phyloP scores from a whole-genome alignment of 257 asterid species.

The Nicotiana tabacum region DNA sequence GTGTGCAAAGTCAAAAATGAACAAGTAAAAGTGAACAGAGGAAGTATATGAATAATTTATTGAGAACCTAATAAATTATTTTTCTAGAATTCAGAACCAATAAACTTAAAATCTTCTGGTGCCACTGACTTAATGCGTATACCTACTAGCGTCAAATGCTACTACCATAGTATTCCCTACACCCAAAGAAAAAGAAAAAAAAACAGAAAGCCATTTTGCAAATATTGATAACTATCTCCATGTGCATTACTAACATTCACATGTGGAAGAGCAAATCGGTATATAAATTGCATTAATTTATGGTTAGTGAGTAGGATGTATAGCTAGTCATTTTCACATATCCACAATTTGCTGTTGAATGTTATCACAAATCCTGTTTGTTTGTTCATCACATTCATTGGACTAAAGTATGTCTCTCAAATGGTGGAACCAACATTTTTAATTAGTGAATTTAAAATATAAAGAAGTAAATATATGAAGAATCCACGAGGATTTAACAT shows the following conservation, averaged over 20 bases:
- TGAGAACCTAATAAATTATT: too few relatives aligned
- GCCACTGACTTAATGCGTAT: too few relatives aligned
- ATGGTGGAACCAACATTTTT: too few relatives aligned
- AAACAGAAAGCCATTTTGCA: not conserved
- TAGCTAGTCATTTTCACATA: not conserved
- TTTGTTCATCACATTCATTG: not conserved
- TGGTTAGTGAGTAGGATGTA: not conserved
- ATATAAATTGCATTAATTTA: not conserved
- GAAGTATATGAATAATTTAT: too few relatives aligned
- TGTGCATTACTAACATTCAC: not conserved
- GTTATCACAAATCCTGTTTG: not conserved
- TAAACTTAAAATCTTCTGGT: too few relatives aligned
- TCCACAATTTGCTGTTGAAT: not conserved
- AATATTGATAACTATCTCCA: not conserved
- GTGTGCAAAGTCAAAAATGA: too few relatives aligned
- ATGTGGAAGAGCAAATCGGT: not conserved
- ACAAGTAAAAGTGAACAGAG: too few relatives aligned
- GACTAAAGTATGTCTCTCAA: not conserved
- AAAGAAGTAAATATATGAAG: too few relatives aligned
- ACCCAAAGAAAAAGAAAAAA: not conserved
- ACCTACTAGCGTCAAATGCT: not conserved
- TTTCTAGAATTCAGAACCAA: too few relatives aligned
- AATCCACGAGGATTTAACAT: too few relatives aligned
- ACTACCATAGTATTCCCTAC: not conserved
- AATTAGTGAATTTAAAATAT: too few relatives aligned